A percentile compares a stretch with the other conserved stretches of the same genome.
Evolutionary conservation across 1,284 basidiomycete species (phyloP).

Genomic region (Leccinum griseonigrum): DNA sequence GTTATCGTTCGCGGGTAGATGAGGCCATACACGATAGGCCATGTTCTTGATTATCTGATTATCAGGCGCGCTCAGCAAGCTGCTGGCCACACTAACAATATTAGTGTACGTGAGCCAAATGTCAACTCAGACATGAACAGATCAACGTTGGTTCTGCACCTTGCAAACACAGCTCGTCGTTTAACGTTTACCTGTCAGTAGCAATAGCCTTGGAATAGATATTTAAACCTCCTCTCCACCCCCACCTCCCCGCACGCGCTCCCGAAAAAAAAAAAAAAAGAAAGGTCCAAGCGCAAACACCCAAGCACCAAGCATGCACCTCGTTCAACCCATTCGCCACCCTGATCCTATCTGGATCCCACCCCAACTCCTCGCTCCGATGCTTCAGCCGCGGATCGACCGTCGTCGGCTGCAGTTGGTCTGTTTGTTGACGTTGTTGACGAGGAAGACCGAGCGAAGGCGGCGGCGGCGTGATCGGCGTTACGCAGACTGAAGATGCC

Average conservation of each 20-base stretch:
- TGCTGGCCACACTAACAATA: neutral
- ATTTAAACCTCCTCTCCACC: neutral
- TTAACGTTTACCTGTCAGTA: slow-evolving; percentile 8
- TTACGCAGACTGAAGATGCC: slow-evolving; percentile 29
- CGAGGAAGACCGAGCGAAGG: neutral
- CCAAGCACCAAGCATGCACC: slow-evolving; percentile 11
- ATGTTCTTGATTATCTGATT: neutral
- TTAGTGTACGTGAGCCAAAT: neutral
- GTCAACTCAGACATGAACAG: neutral
- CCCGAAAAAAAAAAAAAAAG: neutral
- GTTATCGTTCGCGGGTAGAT: too few species aligned
- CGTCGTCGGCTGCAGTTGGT: slow-evolving; percentile 15
- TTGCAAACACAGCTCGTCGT: neutral
- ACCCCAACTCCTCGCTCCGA: slow-evolving; percentile 29
- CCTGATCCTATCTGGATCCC: slow-evolving; percentile 25
- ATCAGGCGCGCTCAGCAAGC: too few species aligned
- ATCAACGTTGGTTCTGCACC: neutral
- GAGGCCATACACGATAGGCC: too few species aligned
- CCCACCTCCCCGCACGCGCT: neutral
- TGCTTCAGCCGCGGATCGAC: slow-evolving; percentile 32
- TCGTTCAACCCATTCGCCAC: slow-evolving; percentile 17
- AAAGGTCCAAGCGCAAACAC: neutral
- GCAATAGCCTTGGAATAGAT: slow-evolving; percentile 26
- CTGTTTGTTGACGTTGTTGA: neutral
- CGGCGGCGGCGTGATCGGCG: slow-evolving; percentile 30